These are phyloP conservation scores for Aethionema arabicum DNA, from an alignment of 345 rosid genomes.

Conservation along the genomic window DNA sequence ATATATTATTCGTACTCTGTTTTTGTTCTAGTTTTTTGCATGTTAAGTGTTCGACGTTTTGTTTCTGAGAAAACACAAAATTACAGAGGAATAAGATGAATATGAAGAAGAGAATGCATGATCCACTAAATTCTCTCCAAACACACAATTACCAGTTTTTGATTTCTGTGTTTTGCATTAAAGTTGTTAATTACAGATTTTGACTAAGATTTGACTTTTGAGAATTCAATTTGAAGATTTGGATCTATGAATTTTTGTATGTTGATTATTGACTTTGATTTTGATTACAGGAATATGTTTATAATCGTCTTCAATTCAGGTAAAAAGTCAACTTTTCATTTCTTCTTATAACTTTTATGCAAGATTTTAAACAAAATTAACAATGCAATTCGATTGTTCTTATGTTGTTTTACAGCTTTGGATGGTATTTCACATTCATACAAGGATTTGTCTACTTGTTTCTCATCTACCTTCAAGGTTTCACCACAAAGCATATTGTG, in stretches of 20 bases:
- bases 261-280: conserved; percentile 16
- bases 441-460: conserved; percentile 94
- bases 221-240: not conserved
- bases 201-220: not conserved
- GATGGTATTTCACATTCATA: conserved; percentile 96
- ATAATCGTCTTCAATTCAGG: conserved; percentile 95
- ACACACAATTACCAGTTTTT: not conserved
- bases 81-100: conserved; percentile 30
- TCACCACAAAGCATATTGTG: conserved; percentile 83
- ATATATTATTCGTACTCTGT: not conserved
- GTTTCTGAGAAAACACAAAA: conserved; percentile 1
- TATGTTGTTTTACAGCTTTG: conserved; percentile 61
- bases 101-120: conserved; percentile 23
- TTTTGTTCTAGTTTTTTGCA: conserved; percentile 12
- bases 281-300: conserved; percentile 80
- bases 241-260: conserved; percentile 9
- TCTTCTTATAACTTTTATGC: not conserved
- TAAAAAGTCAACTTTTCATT: conserved; percentile 32
- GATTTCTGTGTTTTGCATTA: not conserved
- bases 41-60: conserved; percentile 23
- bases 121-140: conserved; percentile 27
- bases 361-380: not conserved
- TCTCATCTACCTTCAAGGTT: conserved; percentile 89
- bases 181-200: too few relatives aligned
- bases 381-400: conserved; percentile 14